Evolutionary conservation across 2,329 filamentous ascomycete genomes (phyloP).

Genomic region (Chaetomium sp.): DNA sequence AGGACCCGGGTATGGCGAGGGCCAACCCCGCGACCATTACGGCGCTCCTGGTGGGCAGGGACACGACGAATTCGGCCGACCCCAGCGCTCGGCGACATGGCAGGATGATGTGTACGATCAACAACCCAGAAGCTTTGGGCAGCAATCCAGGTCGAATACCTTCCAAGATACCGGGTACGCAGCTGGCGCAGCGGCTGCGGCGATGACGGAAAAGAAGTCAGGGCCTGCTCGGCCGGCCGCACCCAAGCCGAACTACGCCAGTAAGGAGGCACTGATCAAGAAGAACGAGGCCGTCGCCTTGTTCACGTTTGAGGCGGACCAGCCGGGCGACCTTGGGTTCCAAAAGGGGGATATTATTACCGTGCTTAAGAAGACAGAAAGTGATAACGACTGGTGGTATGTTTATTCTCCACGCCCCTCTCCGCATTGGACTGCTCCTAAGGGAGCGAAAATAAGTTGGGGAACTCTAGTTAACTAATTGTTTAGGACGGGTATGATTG

Average conservation of each 20-base stretch:
- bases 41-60: slow-evolving; percentile 30
- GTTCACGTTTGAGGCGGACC: slow-evolving; percentile 91
- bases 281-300: slow-evolving; percentile 83
- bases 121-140: slow-evolving; percentile 33
- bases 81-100: slow-evolving; percentile 64
- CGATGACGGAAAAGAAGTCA: slow-evolving; percentile 35
- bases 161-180: slow-evolving; percentile 30
- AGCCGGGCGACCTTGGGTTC: slow-evolving; percentile 86
- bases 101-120: slow-evolving; percentile 69
- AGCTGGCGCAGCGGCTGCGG: slow-evolving; percentile 36
- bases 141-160: slow-evolving; percentile 46
- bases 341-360: slow-evolving; percentile 97
- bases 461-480: slow-evolving; percentile 8
- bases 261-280: slow-evolving; percentile 49
- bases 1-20: slow-evolving; percentile 66
- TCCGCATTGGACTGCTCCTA: not conserved
- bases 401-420: slow-evolving; percentile 27
- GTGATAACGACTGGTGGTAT: slow-evolving; percentile 90
- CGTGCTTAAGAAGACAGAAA: slow-evolving; percentile 89
- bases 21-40: slow-evolving; percentile 37
- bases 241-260: slow-evolving; percentile 77
- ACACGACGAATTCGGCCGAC: slow-evolving; percentile 48
- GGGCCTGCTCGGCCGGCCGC: slow-evolving; percentile 75
- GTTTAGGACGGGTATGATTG: slow-evolving; percentile 77
- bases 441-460: not conserved